Conservation (phyloP, 202 grass and related monocot genomes). For the Zoysia matrella region DNA sequence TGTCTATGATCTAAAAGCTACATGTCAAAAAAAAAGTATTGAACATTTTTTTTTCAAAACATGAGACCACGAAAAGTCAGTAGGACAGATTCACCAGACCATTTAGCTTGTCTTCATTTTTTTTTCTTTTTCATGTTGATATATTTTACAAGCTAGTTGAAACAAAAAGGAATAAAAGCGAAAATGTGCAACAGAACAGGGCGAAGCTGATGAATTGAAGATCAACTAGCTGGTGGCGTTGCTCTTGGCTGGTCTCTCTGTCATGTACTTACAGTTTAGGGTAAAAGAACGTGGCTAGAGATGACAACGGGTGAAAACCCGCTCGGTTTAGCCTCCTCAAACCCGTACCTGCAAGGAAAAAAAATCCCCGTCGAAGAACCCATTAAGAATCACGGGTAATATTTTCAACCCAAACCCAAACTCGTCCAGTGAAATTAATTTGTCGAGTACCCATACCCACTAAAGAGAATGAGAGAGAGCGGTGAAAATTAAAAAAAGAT, state of each 20-base stretch:
- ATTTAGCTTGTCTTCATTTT: constrained; percentile 21
- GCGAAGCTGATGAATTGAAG: constrained; percentile 40
- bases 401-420: too few species aligned
- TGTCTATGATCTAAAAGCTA: neutral
- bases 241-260: constrained; percentile 43
- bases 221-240: constrained; percentile 41
- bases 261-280: constrained; percentile 58
- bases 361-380: too few species aligned
- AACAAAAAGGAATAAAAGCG: constrained; percentile 23
- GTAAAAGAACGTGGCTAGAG: constrained; percentile 33
- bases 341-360: too few species aligned
- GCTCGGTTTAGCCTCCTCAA: too few species aligned
- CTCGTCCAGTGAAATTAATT: too few species aligned
- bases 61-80: neutral
- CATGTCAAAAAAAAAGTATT: constrained; percentile 3
- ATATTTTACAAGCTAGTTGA: constrained; percentile 52
- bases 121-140: constrained; percentile 34
- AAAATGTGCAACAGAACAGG: constrained; percentile 41
- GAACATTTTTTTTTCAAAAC: neutral
- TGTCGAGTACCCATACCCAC: too few species aligned
- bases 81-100: neutral
- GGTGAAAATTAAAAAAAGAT: too few species aligned
- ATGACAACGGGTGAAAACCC: too few species aligned
- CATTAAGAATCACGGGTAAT: too few species aligned
- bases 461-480: too few species aligned